Evolutionary conservation across 345 rosid species (phyloP).

Genomic region (Lagerstroemia speciosa): DNA sequence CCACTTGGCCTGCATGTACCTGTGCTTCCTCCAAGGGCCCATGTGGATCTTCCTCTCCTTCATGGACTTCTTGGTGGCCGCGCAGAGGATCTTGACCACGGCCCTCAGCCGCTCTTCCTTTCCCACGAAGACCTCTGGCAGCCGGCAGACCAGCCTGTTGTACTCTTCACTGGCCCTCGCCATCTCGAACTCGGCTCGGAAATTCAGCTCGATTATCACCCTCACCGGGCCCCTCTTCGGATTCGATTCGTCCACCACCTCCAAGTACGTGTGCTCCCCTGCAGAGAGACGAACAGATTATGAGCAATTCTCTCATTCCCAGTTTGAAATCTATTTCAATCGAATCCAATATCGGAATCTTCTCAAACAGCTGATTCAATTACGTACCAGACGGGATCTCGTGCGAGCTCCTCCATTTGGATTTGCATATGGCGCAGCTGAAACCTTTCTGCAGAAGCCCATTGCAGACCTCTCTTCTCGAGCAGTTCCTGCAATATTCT

Average conservation of each 20-base stretch:
- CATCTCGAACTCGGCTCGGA: constrained; percentile 74
- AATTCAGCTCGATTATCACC: constrained; percentile 60
- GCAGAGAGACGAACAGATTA: neutral
- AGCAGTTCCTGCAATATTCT: constrained; percentile 47
- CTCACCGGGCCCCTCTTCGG: constrained; percentile 9
- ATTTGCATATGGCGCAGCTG: constrained; percentile 53
- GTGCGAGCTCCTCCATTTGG: constrained; percentile 68
- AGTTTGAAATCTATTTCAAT: neutral
- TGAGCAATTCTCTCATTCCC: constrained; percentile 1
- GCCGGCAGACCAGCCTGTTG: constrained; percentile 26
- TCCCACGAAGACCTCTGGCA: constrained; percentile 67
- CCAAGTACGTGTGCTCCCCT: constrained; percentile 4
- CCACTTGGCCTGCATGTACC: constrained; percentile 91
- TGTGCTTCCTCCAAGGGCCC: constrained; percentile 85
- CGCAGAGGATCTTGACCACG: constrained; percentile 58
- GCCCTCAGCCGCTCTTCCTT: constrained; percentile 59
- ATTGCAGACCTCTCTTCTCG: constrained; percentile 38
- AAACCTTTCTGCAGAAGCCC: constrained; percentile 51
- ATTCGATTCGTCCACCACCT: constrained; percentile 1
- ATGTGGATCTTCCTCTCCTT: constrained; percentile 77
- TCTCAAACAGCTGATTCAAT: neutral
- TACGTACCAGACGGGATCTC: constrained; percentile 76
- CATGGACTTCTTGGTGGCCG: constrained; percentile 57
- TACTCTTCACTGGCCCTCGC: constrained; percentile 63
- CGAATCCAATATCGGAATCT: neutral